Conservation (phyloP, 2,329 filamentous ascomycete species). For the Reticulascus tulasneorum region DNA sequence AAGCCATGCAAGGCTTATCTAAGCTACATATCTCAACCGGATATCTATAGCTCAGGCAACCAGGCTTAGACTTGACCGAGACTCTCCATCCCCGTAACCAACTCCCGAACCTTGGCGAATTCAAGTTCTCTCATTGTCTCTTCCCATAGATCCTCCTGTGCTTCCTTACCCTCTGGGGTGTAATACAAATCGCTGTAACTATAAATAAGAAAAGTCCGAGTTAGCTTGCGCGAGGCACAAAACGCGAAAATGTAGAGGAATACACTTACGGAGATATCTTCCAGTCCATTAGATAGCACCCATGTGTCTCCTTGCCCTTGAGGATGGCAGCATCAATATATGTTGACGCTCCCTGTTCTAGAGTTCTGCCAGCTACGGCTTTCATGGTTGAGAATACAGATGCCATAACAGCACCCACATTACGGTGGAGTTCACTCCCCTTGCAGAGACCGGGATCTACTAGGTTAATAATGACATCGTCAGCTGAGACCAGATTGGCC, state of each 20-base stretch:
- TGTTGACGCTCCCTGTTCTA: conserved; percentile 35
- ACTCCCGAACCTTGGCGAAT: conserved; percentile 23
- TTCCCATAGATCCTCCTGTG: conserved; percentile 33
- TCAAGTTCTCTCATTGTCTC: conserved; percentile 32
- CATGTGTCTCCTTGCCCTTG: conserved; percentile 44
- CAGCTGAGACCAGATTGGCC: conserved; percentile 28
- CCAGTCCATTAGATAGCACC: conserved; percentile 42
- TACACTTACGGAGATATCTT: conserved; percentile 37
- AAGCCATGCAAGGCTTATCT: too few species aligned
- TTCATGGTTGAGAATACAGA: conserved; percentile 14
- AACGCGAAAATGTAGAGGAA: neutral
- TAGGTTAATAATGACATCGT: conserved; percentile 41
- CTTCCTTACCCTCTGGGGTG: conserved; percentile 25
- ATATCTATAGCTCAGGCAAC: too few species aligned
- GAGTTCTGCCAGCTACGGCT: conserved; percentile 20
- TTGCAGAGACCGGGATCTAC: conserved; percentile 41
- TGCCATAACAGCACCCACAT: conserved; percentile 15
- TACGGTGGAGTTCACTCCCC: conserved; percentile 36
- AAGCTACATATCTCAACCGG: too few species aligned
- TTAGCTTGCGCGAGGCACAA: too few species aligned
- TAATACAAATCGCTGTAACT: conserved; percentile 31
- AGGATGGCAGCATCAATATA: conserved; percentile 40
- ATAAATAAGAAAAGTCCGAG: neutral
- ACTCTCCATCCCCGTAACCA: too few species aligned
- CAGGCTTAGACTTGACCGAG: too few species aligned